Evolutionary conservation across 208 protist species (phyloP).

Genomic region (Crithidia bombi): DNA sequence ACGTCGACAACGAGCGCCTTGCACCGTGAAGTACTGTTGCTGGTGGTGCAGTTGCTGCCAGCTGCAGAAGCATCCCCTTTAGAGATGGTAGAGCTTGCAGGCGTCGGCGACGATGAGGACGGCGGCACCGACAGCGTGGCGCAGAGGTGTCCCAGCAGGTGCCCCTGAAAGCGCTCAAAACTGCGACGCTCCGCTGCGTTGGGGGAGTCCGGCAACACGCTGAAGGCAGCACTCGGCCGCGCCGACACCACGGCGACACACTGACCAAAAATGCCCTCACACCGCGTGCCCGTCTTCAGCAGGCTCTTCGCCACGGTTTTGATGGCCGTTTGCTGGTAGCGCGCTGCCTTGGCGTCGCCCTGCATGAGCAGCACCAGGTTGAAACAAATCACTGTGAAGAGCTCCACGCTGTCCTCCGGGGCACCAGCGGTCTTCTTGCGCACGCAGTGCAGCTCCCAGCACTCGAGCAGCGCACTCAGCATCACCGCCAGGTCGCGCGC

Average conservation of each 20-base stretch:
- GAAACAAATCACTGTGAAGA: conserved; percentile 71
- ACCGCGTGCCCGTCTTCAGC: conserved; percentile 48
- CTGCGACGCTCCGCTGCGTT: conserved; percentile 20
- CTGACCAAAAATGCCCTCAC: conserved; percentile 47
- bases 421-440: conserved; percentile 48
- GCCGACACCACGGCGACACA: conserved; percentile 55
- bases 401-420: conserved; percentile 57
- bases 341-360: conserved; percentile 38
- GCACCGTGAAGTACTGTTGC: neutral
- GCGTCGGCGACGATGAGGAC: neutral
- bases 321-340: conserved; percentile 37
- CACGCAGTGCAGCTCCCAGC: conserved; percentile 87
- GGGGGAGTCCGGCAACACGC: conserved; percentile 33
- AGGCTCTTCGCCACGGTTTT: conserved; percentile 46
- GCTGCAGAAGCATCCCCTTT: neutral
- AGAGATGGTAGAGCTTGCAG: neutral
- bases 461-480: conserved; percentile 62
- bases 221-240: conserved; percentile 31
- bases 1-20: conserved; percentile 14
- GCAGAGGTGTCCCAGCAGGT: conserved; percentile 48
- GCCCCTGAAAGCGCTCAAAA: conserved; percentile 49
- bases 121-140: neutral
- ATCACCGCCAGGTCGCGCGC: conserved; percentile 67
- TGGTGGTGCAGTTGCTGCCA: neutral
- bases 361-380: conserved; percentile 46